Base-by-base conservation (phyloP, 495 filamentous ascomycete species). In the Hypoxylon trugodes region DNA sequence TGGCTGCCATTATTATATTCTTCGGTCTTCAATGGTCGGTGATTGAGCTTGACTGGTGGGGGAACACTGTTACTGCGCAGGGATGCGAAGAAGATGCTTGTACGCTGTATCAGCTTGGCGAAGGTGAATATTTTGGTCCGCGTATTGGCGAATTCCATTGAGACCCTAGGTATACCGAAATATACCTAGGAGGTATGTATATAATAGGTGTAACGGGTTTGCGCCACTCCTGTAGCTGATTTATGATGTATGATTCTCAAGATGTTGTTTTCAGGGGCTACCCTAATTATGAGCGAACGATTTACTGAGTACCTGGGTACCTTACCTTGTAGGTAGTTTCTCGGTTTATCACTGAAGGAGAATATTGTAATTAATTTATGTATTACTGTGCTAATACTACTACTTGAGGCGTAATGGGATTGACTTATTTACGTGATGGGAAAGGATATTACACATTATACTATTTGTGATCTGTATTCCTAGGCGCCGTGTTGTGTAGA, bases 1-100 rank as follows among this genome's bases (percentile, higher is more conserved):
- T 80, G 22, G 66, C 69, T 6, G 76, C 61, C 30, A 72, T 78
- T 36, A 63, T 80, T 52, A 77, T 76, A 19, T 76, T 80, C 69
- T 79, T 78, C 52, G 51, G 69, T 18, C 54, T 78, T 36, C 73
- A 76, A 65, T 70, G 73, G 21, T 57, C 57, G 1, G 69, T 69
- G 30, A 36, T 75, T n/a, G 28, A 70, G 32, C n/a, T 78, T n/a
- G 26, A 73, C 33, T 79, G 77, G 77, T 77, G 75, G 77, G 77
- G 77, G 2, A 79, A 77, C 54, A 62, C 36, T 3, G 68, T 74
- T 2, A 42, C 66, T 2, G 16, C 36, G 3, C 49, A 68, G 25
- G 77, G 77, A 7, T 79, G 76, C 42, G 73, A 78, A 28, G 66
- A 36, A 3, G 49, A 41, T 3, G 48, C 57, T 32, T 79, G 75